Evolutionary conservation across 495 filamentous ascomycete species (phyloP).

Genomic region (Cercophora newfieldiana): DNA sequence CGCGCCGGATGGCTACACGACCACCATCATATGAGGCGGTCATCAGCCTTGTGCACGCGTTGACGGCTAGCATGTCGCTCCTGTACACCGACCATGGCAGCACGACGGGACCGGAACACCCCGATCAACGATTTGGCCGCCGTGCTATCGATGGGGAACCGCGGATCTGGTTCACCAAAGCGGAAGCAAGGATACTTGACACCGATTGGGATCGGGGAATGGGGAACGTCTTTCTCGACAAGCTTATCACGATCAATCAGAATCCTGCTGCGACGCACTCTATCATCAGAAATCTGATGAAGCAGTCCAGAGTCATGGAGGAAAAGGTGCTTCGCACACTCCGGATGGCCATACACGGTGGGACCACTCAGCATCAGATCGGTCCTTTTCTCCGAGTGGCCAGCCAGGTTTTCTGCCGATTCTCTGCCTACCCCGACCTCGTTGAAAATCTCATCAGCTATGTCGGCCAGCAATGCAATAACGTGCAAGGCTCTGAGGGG

Average conservation of each 20-base stretch:
- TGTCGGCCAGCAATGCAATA: slow-evolving; percentile 38
- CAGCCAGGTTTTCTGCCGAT: slow-evolving; percentile 35
- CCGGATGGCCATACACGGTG: slow-evolving; percentile 34
- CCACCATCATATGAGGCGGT: slow-evolving; percentile 56
- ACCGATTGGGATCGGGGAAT: slow-evolving; percentile 39
- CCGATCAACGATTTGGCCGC: slow-evolving; percentile 27
- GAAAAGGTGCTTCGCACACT: slow-evolving; percentile 35
- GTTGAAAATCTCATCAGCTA: slow-evolving; percentile 38
- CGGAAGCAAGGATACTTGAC: slow-evolving; percentile 46
- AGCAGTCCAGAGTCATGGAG: slow-evolving; percentile 38
- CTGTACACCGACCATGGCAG: slow-evolving; percentile 8
- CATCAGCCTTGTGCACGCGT: slow-evolving; percentile 52
- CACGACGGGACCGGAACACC: neutral
- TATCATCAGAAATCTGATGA: slow-evolving; percentile 47
- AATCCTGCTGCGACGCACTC: slow-evolving; percentile 42
- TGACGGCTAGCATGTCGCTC: slow-evolving; percentile 48
- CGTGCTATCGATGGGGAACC: slow-evolving; percentile 21
- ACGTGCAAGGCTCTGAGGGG: slow-evolving; percentile 42
- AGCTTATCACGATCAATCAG: slow-evolving; percentile 51
- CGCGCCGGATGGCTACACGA: slow-evolving; percentile 49
- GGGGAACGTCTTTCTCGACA: slow-evolving; percentile 51
- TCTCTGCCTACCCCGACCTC: slow-evolving; percentile 26
- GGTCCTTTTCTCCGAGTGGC: slow-evolving; percentile 41
- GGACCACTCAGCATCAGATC: slow-evolving; percentile 31
- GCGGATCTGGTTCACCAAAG: slow-evolving; percentile 37